Conservation (phyloP, 306 rosid genomes). For the Argentina anserina region DNA sequence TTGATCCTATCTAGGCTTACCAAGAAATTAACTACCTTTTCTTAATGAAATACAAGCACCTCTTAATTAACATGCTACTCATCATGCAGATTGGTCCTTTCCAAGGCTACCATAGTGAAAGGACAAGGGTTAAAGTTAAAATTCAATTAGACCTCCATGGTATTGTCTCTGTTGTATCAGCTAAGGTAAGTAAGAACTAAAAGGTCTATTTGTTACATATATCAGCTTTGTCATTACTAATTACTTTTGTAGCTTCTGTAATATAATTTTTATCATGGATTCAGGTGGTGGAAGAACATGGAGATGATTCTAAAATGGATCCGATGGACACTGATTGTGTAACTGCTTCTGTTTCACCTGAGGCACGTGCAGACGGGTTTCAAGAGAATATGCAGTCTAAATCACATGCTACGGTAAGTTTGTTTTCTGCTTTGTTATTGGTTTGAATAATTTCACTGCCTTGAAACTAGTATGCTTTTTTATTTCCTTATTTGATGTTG, state of each 20-base stretch:
- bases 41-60: not conserved
- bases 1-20: constrained; percentile 11
- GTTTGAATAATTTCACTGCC: not conserved
- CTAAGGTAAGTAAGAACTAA: constrained; percentile 64
- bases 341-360: constrained; percentile 38
- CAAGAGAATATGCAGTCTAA: constrained; percentile 39
- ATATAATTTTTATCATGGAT: constrained; percentile 26
- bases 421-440: constrained; percentile 8
- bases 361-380: constrained; percentile 51
- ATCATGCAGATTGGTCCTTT: constrained; percentile 81
- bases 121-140: constrained; percentile 72
- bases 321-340: constrained; percentile 55
- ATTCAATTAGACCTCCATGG: constrained; percentile 75
- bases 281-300: constrained; percentile 68
- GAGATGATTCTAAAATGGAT: constrained; percentile 44
- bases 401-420: constrained; percentile 52
- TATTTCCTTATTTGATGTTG: not conserved
- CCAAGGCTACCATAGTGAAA: constrained; percentile 47
- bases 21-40: not conserved
- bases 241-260: constrained; percentile 8
- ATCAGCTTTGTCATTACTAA: constrained; percentile 15
- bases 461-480: not conserved
- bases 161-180: constrained; percentile 72
- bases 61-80: not conserved
- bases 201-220: constrained; percentile 18